Evolutionary conservation across 179 eudicot genomes (phyloP).

Genomic region (Silene coronaria): DNA sequence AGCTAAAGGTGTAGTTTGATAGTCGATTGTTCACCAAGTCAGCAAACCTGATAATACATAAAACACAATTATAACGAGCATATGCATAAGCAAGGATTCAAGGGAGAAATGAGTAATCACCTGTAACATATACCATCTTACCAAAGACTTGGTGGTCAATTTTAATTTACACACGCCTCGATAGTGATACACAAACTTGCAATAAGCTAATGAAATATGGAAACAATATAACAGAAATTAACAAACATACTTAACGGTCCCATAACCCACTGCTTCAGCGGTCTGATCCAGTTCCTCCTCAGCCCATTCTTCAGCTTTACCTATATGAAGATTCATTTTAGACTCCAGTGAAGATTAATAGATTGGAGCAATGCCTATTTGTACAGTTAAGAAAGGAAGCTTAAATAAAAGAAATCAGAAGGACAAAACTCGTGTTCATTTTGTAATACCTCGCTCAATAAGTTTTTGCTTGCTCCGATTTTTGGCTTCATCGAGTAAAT

Average conservation of each 20-base stretch:
- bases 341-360: not conserved
- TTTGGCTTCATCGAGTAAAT: slow-evolving; percentile 96
- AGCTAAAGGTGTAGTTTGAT: slow-evolving; percentile 86
- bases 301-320: slow-evolving; percentile 79
- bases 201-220: no score
- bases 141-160: no score
- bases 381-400: not conserved
- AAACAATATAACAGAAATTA: no score
- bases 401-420: no score
- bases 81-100: not conserved
- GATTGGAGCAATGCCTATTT: not conserved
- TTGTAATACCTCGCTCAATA: slow-evolving; percentile 62
- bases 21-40: slow-evolving; percentile 90
- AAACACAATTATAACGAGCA: not conserved
- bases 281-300: slow-evolving; percentile 70
- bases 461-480: slow-evolving; percentile 63
- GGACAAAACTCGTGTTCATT: not conserved
- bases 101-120: no score
- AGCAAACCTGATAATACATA: slow-evolving; percentile 61
- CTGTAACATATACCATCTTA: no score
- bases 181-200: no score
- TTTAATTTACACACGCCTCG: no score
- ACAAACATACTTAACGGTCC: slow-evolving; percentile 86
- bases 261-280: slow-evolving; percentile 97
- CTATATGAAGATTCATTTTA: slow-evolving; percentile 26